Conservation (phyloP, 192 early-diverging fungal species). For the Spizellomyces punctatus region DNA sequence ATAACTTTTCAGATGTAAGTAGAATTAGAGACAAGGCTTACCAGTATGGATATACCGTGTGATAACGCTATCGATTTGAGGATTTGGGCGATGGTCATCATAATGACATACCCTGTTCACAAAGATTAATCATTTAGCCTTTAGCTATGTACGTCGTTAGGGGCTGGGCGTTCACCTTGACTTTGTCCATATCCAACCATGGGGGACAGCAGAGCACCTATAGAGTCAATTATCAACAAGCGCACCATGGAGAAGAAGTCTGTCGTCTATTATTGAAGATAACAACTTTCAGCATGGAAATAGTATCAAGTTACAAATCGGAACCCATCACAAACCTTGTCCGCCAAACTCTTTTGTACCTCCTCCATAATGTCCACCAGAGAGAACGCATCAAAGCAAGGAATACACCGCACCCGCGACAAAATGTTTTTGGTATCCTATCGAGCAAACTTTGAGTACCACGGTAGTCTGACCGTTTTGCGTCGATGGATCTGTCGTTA, state of each 20-base stretch:
- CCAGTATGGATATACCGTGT: background rate
- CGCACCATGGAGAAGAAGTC: background rate
- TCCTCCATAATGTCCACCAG: conserved; percentile 22
- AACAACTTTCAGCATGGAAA: background rate
- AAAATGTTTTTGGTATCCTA: conserved; percentile 4
- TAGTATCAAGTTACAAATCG: background rate
- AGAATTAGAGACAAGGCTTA: background rate
- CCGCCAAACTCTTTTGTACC: background rate
- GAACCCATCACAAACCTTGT: background rate
- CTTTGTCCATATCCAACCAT: conserved; percentile 9
- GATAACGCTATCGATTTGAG: conserved; percentile 7
- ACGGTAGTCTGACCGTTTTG: background rate
- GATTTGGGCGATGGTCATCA: conserved; percentile 16
- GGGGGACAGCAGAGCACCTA: conserved; percentile 8
- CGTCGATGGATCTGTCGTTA: background rate
- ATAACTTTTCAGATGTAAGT: background rate
- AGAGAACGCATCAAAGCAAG: conserved; percentile 19
- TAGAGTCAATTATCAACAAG: conserved; percentile 16
- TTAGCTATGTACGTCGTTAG: background rate
- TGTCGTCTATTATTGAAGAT: background rate
- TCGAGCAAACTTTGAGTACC: background rate
- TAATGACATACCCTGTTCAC: conserved; percentile 7
- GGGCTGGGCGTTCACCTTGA: background rate
- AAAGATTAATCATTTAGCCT: background rate
- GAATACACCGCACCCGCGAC: conserved; percentile 11